Conservation (phyloP, 495 filamentous ascomycete species). For the Pyrenopolyporus hunteri region DNA sequence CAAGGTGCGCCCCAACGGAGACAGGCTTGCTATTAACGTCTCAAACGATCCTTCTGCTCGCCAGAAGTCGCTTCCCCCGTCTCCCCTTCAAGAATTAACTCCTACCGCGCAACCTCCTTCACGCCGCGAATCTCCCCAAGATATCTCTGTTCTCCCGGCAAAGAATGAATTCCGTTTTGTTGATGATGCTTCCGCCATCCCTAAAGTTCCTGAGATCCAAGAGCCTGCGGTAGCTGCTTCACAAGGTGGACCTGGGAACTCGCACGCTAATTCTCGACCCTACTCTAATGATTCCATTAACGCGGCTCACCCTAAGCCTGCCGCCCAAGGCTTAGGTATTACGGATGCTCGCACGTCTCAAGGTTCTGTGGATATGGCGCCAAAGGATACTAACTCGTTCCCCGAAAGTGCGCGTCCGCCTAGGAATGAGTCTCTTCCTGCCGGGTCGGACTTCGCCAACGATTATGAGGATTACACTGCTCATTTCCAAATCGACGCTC, state of each 20-base stretch:
- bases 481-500: conserved; percentile 34
- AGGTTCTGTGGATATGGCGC: conserved; percentile 20
- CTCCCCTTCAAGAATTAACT: conserved; percentile 32
- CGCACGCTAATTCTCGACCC: conserved; percentile 21
- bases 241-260: conserved; percentile 29
- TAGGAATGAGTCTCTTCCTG: conserved; percentile 37
- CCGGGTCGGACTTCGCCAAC: conserved; percentile 10
- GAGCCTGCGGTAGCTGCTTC: conserved; percentile 46
- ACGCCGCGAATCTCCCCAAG: conserved; percentile 13
- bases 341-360: conserved; percentile 22
- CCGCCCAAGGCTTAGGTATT: conserved; percentile 22
- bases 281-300: conserved; percentile 29
- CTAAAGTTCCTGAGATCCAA: conserved; percentile 43
- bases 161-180: conserved; percentile 42
- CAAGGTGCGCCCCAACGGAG: not conserved
- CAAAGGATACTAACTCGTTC: conserved; percentile 6
- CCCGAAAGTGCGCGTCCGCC: conserved; percentile 17
- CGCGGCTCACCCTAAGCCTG: conserved; percentile 4
- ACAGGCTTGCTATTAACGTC: conserved; percentile 5
- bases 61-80: conserved; percentile 30
- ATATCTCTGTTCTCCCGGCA: conserved; percentile 10
- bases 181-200: conserved; percentile 43
- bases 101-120: conserved; percentile 37
- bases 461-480: conserved; percentile 37
- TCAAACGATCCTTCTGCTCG: conserved; percentile 6